Conservation (phyloP, 2,329 filamentous ascomycete genomes). For the Colletotrichum tofieldiae region DNA sequence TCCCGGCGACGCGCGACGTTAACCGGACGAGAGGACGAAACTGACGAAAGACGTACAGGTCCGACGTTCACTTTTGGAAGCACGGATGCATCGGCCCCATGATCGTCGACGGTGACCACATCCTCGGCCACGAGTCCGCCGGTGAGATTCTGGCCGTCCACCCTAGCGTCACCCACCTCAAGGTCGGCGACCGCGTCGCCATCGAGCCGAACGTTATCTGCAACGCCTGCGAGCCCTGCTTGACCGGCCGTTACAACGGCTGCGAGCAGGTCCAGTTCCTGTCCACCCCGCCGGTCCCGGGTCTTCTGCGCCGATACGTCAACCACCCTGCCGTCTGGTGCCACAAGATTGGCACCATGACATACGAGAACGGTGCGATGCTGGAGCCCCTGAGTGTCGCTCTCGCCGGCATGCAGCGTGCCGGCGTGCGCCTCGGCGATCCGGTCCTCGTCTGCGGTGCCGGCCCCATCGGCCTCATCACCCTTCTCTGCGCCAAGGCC, state of each 20-base stretch:
- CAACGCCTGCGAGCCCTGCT: conserved; percentile 89
- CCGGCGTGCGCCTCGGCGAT: conserved; percentile 86
- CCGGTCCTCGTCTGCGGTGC: conserved; percentile 92
- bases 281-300: conserved; percentile 90
- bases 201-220: conserved; percentile 97
- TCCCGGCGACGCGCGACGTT: background rate
- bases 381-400: conserved; percentile 93
- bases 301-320: conserved; percentile 91
- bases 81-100: conserved; percentile 95
- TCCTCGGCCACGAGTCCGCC: conserved; percentile 94
- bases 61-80: conserved; percentile 98
- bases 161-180: conserved; percentile 82
- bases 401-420: conserved; percentile 88
- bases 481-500: conserved; percentile 85
- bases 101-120: conserved; percentile 90
- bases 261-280: conserved; percentile 90
- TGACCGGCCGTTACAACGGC: conserved; percentile 95
- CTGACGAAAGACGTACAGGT: conserved; percentile 66
- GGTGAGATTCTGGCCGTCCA: conserved; percentile 87
- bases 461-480: conserved; percentile 93
- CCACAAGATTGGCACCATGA: conserved; percentile 95
- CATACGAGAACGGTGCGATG: conserved; percentile 90
- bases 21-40: conserved; percentile 25
- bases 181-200: conserved; percentile 91
- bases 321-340: conserved; percentile 96